Evolutionary conservation across 106 monocot species (phyloP), one percentile per base, ranked within the genome.

Genomic region (Apostasia ramifera): DNA sequence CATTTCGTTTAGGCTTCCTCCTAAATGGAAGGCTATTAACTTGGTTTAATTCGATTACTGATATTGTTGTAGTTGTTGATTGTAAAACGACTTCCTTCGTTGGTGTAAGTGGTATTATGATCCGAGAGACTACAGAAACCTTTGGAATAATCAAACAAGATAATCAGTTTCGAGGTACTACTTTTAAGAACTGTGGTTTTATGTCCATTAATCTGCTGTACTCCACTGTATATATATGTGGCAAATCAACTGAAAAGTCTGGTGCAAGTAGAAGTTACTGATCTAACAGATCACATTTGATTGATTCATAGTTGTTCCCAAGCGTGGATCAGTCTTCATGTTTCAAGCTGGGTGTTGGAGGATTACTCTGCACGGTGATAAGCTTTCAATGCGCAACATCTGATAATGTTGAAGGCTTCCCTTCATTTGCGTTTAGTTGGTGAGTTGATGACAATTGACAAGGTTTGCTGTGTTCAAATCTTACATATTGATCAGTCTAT

Each of bases 61-160:
- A 26, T 76, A 41, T 46, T 61, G 57, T 44, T 84, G 40, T 66
- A 95, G 95, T 97, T 69, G 92, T 81, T 59, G 89, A 84, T 58
- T 82, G 95, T 76, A 97, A 89, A 71, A 60, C 67, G 55, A 8
- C 47, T 54, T 60, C 78, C 57, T 89, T 78, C 60, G 70, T 69
- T 26, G 95, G 92, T 60, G 59, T 74, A 49, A 56, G 61, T 45
- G 95, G 88, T 41, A 86, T 92, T 59, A 88, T 97, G 95, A 72
- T 91, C 68, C 81, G 92, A 55, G 95, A 97, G 73, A 97, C 92
- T 63, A 65, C 76, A 51, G 83, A 97, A 57, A 92, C 95, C 14
- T 91, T 92, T 79, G 95, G 92, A 40, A 79, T 97, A 66, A 74
- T 97, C 60, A 76, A 80, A 53, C 74, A 81, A 65, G 78, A 84